Evolutionary conservation across 768 basidiomycete genomes (phyloP).

Genomic region (Filobasidium floriforme): DNA sequence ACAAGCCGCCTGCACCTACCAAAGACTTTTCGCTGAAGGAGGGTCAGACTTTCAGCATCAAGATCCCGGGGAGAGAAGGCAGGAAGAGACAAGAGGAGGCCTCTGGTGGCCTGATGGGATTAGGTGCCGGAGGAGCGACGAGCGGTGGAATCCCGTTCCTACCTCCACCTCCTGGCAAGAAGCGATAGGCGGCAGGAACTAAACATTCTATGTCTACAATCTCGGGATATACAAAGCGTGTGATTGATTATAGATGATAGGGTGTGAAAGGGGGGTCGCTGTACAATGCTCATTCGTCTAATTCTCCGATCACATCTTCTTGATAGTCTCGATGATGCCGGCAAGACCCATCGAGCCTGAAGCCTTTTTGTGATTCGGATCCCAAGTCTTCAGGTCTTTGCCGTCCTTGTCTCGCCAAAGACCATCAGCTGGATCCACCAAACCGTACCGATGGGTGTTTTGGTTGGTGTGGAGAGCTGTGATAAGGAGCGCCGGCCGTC

Average conservation of each 20-base stretch:
- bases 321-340: slow-evolving; percentile 35
- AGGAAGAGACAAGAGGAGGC: slow-evolving; percentile 17
- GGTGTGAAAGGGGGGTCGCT: no score
- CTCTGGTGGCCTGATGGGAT: not conserved
- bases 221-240: no score
- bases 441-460: slow-evolving; percentile 55
- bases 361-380: slow-evolving; percentile 33
- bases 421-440: slow-evolving; percentile 51
- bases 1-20: slow-evolving; percentile 77
- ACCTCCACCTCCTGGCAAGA: slow-evolving; percentile 31
- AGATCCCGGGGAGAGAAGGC: slow-evolving; percentile 60
- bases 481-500: not conserved
- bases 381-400: slow-evolving; percentile 43
- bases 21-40: slow-evolving; percentile 91
- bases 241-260: no score
- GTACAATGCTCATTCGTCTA: no score
- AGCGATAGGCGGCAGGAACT: not conserved
- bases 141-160: slow-evolving; percentile 32
- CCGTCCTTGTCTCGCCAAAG: slow-evolving; percentile 55
- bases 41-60: slow-evolving; percentile 86
- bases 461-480: slow-evolving; percentile 37
- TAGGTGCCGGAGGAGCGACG: slow-evolving; percentile 12
- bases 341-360: slow-evolving; percentile 36
- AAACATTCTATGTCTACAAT: no score
- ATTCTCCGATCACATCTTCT: slow-evolving; percentile 15